Base-by-base conservation (phyloP, 176 grass and related monocot species). In the Raddia guianensis region DNA sequence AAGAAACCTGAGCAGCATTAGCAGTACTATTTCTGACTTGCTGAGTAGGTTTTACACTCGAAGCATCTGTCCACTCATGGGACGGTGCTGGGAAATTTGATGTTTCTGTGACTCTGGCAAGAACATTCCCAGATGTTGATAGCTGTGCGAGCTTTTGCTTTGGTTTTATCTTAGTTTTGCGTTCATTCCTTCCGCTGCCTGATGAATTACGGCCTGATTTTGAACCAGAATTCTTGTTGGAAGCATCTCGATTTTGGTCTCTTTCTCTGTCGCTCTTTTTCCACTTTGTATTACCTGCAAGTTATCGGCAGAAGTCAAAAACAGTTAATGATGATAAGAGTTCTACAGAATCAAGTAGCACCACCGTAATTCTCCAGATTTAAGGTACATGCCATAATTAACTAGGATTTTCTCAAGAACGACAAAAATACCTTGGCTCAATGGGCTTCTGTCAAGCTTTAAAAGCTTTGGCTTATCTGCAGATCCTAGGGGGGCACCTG, bases 81-180 rank as follows among this genome's bases (percentile, higher is more conserved):
- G 66, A 55, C 8, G 83, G 72, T 18, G 73, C 54, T 0, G 60
- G 51, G 70, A 86, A 66, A 49, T 49, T 82, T 9, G 80, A 74
- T 6, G 78, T 56, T 78, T 90, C 88, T 3, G 52, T 78, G 56
- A 88, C 82, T 51, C 87, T 90, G 6, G 85, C 87, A 18, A 90
- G 72, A 43, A 85, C 91, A 33, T 85, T 90, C 58, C 88, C 81
- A 19, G 91, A 86, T n/a, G 86, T 83, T 5, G 92, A 94, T 79
- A 94, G 63, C 44, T 91, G 86, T 52, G 83, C 83, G 20, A 94
- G 82, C 89, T 91, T 94, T 79, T 94, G 92, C 83, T 94, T 94
- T 13, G 89, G 89, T 58, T 91, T 94, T 70, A 85, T 82, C 80
- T 94, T 94, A 62, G 85, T 84, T 60, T 94, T 94, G 7, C 92